These are phyloP conservation scores for Metschnikowia shivogae DNA, from an alignment of 805 yeast genomes.

Conservation along the genomic window DNA sequence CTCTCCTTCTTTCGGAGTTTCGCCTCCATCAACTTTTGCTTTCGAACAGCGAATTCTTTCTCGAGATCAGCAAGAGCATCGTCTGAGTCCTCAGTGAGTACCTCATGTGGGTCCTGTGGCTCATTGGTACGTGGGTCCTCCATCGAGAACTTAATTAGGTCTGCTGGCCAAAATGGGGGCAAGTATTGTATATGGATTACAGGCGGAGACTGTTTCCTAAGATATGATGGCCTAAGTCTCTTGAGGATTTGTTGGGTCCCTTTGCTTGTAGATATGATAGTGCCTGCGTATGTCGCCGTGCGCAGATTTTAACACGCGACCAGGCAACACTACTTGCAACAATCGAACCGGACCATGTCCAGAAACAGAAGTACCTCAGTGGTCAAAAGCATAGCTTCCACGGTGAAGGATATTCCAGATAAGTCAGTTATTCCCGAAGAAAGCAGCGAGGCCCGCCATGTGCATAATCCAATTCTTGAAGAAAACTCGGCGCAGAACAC, in stretches of 20 bases:
- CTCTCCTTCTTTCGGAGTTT: slow-evolving; percentile 13
- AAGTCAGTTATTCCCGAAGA: slow-evolving; percentile 21
- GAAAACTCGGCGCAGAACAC: neutral
- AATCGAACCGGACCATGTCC: slow-evolving; percentile 22
- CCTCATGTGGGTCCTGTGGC: slow-evolving; percentile 22
- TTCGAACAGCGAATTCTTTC: slow-evolving; percentile 32
- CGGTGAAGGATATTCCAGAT: slow-evolving; percentile 39
- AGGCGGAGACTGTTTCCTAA: too few species aligned
- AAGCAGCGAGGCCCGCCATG: slow-evolving; percentile 13
- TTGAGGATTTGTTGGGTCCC: too few species aligned
- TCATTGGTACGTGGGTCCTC: slow-evolving; percentile 31
- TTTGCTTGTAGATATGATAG: neutral
- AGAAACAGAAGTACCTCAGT: slow-evolving; percentile 57
- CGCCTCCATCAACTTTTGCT: slow-evolving; percentile 17
- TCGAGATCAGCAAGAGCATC: slow-evolving; percentile 36
- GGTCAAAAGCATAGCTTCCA: slow-evolving; percentile 57
- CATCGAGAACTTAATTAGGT: slow-evolving; percentile 1
- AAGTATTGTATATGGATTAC: too few species aligned
- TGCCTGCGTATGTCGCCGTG: slow-evolving; percentile 3
- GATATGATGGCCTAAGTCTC: too few species aligned
- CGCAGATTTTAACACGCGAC: slow-evolving; percentile 6
- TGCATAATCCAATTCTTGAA: slow-evolving; percentile 14
- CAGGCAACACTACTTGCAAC: neutral
- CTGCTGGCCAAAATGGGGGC: too few species aligned
- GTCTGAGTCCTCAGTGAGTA: slow-evolving; percentile 35